Evolutionary conservation across 2,329 filamentous ascomycete species (phyloP).

Genomic region (Diplodia corticola): DNA sequence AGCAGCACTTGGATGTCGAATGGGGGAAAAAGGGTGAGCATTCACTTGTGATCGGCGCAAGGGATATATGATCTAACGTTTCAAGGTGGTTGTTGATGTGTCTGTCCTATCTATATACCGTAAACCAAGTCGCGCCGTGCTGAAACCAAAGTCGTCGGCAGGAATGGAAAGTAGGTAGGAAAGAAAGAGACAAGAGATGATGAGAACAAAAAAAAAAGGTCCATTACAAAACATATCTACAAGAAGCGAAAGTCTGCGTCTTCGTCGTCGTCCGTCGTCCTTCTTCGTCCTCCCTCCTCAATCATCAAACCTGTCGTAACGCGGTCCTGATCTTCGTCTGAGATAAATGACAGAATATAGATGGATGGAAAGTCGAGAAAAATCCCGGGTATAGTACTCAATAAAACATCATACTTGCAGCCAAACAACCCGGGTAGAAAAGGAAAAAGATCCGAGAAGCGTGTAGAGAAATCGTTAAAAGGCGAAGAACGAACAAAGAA

Average conservation of each 20-base stretch:
- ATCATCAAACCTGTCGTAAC: neutral
- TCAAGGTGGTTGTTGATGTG: neutral
- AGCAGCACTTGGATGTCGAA: no score
- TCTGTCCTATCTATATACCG: neutral
- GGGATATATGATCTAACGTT: no score
- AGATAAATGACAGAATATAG: neutral
- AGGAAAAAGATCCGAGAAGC: neutral
- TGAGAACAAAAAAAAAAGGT: neutral
- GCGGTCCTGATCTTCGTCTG: neutral
- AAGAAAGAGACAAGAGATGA: neutral
- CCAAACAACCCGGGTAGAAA: neutral
- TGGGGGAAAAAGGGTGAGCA: no score
- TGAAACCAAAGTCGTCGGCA: neutral
- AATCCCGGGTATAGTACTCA: slow-evolving; percentile 14
- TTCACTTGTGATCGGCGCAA: no score
- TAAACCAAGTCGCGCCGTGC: neutral
- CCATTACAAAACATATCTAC: neutral
- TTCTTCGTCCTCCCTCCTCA: neutral
- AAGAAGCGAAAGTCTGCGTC: neutral
- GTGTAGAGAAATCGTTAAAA: neutral
- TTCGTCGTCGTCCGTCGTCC: neutral
- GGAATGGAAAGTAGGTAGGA: neutral
- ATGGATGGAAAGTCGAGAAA: neutral
- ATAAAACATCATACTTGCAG: slow-evolving; percentile 4
- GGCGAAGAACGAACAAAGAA: neutral